phyloP scores from a whole-genome alignment of 163 green algal genomes.

The Chloromonas sp. region DNA sequence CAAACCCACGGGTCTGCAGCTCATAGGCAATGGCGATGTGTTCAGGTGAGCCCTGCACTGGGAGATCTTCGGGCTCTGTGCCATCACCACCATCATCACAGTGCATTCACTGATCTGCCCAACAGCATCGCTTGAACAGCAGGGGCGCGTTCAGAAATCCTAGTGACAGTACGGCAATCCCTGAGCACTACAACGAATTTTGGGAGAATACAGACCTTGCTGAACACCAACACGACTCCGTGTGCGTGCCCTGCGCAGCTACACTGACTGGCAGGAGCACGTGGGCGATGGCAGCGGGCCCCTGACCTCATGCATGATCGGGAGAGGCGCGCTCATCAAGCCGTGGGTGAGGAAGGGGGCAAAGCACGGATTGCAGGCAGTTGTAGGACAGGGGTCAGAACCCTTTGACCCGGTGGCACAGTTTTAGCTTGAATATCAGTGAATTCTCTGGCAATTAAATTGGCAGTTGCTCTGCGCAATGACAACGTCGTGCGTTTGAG shows the following conservation, averaged over 20 bases:
- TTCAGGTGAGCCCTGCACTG: constrained; percentile 28
- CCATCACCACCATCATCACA: neutral
- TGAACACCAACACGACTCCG: no score
- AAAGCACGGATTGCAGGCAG: neutral
- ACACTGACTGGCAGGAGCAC: constrained; percentile 71
- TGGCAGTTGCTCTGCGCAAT: no score
- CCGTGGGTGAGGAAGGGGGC: constrained; percentile 71
- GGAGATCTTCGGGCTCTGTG: neutral
- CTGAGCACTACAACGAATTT: no score
- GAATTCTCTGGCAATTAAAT: no score
- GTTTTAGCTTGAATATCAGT: no score
- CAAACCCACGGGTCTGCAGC: constrained; percentile 45
- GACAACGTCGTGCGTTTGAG: no score
- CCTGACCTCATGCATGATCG: constrained; percentile 83
- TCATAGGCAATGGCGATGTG: constrained; percentile 95
- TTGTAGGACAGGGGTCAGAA: neutral
- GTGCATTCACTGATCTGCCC: no score
- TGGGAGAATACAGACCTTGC: constrained; percentile 9
- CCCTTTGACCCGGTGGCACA: no score
- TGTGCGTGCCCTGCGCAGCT: constrained; percentile 71
- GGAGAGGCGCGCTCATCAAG: constrained; percentile 91
- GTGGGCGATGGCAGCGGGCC: constrained; percentile 15
- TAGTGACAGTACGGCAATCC: no score
- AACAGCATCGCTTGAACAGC: no score
- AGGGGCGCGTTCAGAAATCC: no score